phyloP scores from a whole-genome alignment of 768 basidiomycete species.

The Lentinula sp. region DNA sequence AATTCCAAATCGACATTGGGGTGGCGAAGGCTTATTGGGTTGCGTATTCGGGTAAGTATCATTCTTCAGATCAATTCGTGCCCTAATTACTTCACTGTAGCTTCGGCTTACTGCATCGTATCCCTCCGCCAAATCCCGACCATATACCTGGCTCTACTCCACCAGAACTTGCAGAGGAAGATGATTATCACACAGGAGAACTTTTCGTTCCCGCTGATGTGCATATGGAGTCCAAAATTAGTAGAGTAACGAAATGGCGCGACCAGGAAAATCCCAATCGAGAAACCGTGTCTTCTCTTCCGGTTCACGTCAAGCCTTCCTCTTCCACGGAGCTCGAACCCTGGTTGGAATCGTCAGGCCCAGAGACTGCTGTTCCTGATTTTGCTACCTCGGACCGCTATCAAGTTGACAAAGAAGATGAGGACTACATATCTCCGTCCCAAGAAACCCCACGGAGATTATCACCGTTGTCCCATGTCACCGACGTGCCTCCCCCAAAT shows the following conservation, averaged over 20 bases:
- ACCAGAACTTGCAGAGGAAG: constrained; percentile 42
- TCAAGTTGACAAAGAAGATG: constrained; percentile 12
- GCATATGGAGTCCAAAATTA: constrained; percentile 17
- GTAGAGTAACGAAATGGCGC: constrained; percentile 14
- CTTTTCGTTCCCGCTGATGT: constrained; percentile 72
- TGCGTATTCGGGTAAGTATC: constrained; percentile 86
- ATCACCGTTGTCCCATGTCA: constrained; percentile 6
- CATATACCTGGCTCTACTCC: constrained; percentile 52
- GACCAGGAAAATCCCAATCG: constrained; percentile 12
- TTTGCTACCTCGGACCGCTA: constrained; percentile 18
- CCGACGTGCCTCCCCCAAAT: constrained; percentile 16
- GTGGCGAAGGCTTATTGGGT: constrained; percentile 91
- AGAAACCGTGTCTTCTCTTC: constrained; percentile 6
- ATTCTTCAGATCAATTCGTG: not conserved
- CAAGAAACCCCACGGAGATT: constrained; percentile 10
- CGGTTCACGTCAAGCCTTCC: not conserved
- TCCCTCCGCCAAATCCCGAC: constrained; percentile 70
- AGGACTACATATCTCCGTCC: not conserved
- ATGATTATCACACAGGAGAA: constrained; percentile 56
- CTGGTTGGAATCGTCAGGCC: not conserved
- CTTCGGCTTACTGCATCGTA: constrained; percentile 89
- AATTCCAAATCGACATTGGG: constrained; percentile 96
- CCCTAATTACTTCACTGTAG: constrained; percentile 28
- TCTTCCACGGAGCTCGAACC: not conserved
- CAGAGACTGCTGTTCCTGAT: constrained; percentile 1